Evolutionary conservation across 768 basidiomycete species (phyloP).

Genomic region (Hysterangium stoloniferum): DNA sequence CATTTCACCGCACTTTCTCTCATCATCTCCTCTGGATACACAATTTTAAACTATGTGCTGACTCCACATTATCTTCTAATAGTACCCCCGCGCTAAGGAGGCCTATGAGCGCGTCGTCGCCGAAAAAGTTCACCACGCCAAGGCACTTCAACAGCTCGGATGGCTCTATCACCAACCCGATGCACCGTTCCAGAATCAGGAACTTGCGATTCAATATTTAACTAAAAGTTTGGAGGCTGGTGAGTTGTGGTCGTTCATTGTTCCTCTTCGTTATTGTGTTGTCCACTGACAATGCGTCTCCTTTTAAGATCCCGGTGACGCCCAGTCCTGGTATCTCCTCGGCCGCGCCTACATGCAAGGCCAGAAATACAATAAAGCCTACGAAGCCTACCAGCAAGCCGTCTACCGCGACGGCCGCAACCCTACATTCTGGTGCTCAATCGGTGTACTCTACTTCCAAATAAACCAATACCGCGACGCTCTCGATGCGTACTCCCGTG

Average conservation of each 20-base stretch:
- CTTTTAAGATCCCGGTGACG: conserved; percentile 78
- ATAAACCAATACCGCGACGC: conserved; percentile 99
- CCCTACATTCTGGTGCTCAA: conserved; percentile 99
- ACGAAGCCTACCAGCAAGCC: conserved; percentile 98
- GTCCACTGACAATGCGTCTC: conserved; percentile 4
- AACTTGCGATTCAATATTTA: conserved; percentile 86
- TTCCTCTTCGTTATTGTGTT: background rate
- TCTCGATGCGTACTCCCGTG: conserved; percentile 96
- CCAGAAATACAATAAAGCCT: conserved; percentile 98
- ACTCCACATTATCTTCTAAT: conserved; percentile 2
- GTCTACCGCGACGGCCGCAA: conserved; percentile 98
- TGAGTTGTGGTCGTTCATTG: conserved; percentile 29
- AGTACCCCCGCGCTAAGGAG: conserved; percentile 88
- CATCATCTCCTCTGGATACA: background rate
- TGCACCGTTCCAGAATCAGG: conserved; percentile 92
- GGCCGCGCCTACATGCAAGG: conserved; percentile 98
- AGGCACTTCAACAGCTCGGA: conserved; percentile 95
- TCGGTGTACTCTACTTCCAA: conserved; percentile 98
- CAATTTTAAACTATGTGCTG: background rate
- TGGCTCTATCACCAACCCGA: conserved; percentile 97
- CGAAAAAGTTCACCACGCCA: conserved; percentile 91
- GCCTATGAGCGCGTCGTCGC: conserved; percentile 93
- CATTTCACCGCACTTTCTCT: background rate
- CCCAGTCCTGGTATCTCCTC: conserved; percentile 98
- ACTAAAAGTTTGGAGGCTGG: conserved; percentile 95